phyloP scores from a whole-genome alignment of 2,329 filamentous ascomycete genomes.

The Cercospora sp. region DNA sequence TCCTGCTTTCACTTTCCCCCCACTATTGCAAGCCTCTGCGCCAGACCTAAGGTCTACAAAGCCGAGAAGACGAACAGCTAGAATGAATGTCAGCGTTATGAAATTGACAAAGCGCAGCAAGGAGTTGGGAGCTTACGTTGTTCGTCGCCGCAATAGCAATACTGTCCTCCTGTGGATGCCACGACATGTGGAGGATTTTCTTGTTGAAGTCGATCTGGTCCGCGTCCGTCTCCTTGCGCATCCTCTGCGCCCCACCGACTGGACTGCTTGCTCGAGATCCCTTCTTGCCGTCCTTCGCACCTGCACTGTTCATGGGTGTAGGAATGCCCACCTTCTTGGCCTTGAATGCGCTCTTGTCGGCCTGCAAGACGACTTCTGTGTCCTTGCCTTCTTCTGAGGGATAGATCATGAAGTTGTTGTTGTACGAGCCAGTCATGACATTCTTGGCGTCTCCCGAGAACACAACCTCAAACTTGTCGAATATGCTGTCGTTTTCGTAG shows the following conservation, averaged over 20 bases:
- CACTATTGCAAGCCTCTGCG: conserved; percentile 17
- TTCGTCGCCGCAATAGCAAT: conserved; percentile 99
- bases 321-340: conserved; percentile 99
- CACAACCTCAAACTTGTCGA: conserved; percentile 99
- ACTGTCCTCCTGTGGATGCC: conserved; percentile 99
- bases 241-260: conserved; percentile 82
- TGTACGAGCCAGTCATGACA: conserved; percentile 99
- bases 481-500: conserved; percentile 99
- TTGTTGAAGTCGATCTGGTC: conserved; percentile 99
- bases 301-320: conserved; percentile 84
- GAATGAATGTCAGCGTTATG: conserved; percentile 23
- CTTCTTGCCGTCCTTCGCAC: conserved; percentile 64
- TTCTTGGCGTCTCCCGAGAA: conserved; percentile 98
- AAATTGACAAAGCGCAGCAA: not conserved
- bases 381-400: conserved; percentile 94
- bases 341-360: conserved; percentile 99
- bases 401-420: conserved; percentile 99
- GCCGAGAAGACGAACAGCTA: conserved; percentile 59
- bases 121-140: conserved; percentile 69
- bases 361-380: conserved; percentile 94
- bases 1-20: not conserved
- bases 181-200: conserved; percentile 99
- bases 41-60: conserved; percentile 43
- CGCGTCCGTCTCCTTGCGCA: conserved; percentile 98
- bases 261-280: conserved; percentile 87